Conservation (phyloP, 441 rosid species). For the Capsella rubella region DNA sequence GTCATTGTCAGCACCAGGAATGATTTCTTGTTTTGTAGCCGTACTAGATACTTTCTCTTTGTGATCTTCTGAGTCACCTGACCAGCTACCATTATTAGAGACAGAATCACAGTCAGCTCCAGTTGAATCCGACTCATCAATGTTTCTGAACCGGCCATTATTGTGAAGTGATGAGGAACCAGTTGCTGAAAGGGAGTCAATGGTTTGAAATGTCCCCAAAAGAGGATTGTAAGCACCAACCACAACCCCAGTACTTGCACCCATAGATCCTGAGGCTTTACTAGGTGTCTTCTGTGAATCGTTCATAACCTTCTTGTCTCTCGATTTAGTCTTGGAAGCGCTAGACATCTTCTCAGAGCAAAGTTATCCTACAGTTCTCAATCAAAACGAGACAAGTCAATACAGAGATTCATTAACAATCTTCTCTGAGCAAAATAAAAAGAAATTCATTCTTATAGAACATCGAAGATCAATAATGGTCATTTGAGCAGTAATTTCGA, state of each 20-base stretch:
- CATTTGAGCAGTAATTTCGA: constrained; percentile 13
- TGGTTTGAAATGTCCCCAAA: constrained; percentile 70
- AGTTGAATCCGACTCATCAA: constrained; percentile 77
- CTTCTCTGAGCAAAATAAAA: background rate
- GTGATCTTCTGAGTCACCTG: constrained; percentile 90
- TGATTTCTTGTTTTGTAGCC: constrained; percentile 54
- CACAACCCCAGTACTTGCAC: constrained; percentile 49
- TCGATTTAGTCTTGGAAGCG: constrained; percentile 60
- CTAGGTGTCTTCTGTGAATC: constrained; percentile 60
- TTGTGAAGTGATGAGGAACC: constrained; percentile 54
- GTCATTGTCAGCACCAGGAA: constrained; percentile 77
- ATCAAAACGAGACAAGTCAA: constrained; percentile 22
- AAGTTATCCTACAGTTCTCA: constrained; percentile 37
- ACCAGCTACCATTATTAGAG: constrained; percentile 90
- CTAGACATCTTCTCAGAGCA: constrained; percentile 61
- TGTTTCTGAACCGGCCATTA: constrained; percentile 67
- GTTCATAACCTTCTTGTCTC: constrained; percentile 67
- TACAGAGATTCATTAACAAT: constrained; percentile 43
- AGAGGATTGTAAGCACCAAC: constrained; percentile 74
- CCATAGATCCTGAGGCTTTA: constrained; percentile 60
- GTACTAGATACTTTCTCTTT: constrained; percentile 65
- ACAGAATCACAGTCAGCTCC: constrained; percentile 77
- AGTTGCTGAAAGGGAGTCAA: constrained; percentile 55
- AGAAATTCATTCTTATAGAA: background rate
- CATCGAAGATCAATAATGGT: constrained; percentile 13